Evolutionary conservation across 129 eudicot genomes (phyloP), one percentile per base, ranked within the genome.

Genomic region (Chrysanthemum lavandulifolium): DNA sequence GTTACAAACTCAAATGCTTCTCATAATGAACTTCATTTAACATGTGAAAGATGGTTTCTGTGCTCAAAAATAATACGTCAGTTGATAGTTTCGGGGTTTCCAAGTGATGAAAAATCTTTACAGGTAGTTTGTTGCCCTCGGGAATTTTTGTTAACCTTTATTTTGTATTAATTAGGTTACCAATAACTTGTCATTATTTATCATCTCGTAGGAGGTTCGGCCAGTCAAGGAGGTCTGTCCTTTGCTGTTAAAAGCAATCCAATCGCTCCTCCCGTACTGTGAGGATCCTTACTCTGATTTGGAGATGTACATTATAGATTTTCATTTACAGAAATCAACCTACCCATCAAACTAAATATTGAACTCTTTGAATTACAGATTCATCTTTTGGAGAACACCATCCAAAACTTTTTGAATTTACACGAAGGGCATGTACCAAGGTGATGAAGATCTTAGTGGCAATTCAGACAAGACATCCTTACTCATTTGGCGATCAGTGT

Each of bases 31-130:
- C 90, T 90, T 67, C 73, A 73, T 78, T 69, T 94, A 51, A 88
- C 82, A 19, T 90, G 96, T 78, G 96, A 94, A 75, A 90, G 99
- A 82, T 94, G 97, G 96, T 86, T 82, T 80, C 79, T 94, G 8
- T 90, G 99, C 73, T 86, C 94, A 77, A 94, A 94, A 84, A 94
- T 94, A 66, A 81, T 90, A 55, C 93, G 99, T 12, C 99, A 94
- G 68, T 72, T 94, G 54, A 66, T 85, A 63, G 76, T 90, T 72
- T 84, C 97, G 47, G 99, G 99, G 43, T 88, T 88, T 78, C 96
- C 84, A 18, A 83, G 96, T 76, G 99, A 94, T 84, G 82, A 93
- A 63, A 90, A 81, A 64, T 77, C 99, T 54, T 60, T 94, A 67
- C 96, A 90, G 97, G 99, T 88, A 79, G 67, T 48, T 0, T 43